A percentile compares a stretch with the other conserved stretches of the same genome.
These are phyloP conservation scores for Claviceps digitariae DNA, from an alignment of 2,329 filamentous ascomycete species.

Conservation along the genomic window DNA sequence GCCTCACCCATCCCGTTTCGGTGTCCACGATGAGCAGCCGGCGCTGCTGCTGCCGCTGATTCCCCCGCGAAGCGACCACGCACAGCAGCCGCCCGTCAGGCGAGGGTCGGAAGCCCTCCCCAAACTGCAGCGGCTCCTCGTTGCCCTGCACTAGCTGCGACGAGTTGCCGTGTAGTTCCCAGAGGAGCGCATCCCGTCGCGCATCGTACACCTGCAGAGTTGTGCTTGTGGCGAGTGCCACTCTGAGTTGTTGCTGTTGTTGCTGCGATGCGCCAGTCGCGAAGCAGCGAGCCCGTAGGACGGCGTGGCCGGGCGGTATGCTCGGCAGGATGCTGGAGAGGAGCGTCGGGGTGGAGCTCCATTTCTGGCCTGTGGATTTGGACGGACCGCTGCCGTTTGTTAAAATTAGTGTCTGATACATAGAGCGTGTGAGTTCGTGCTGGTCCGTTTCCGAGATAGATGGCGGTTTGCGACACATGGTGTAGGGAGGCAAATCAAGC, in stretches of 20 bases:
- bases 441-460: not conserved
- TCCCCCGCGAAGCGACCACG: constrained; percentile 1
- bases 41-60: not conserved
- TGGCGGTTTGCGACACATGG: not conserved
- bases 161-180: constrained; percentile 6
- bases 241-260: not conserved
- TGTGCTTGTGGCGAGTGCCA: constrained; percentile 1
- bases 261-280: not conserved
- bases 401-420: not conserved
- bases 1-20: constrained; percentile 4
- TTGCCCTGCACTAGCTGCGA: constrained; percentile 4
- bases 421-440: too few species aligned
- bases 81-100: constrained; percentile 4
- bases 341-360: not conserved
- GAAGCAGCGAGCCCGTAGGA: constrained; percentile 3
- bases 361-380: not conserved
- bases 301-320: not conserved
- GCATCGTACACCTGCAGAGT: constrained; percentile 4
- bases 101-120: constrained; percentile 3
- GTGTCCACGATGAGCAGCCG: constrained; percentile 2
- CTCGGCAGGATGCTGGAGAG: constrained; percentile 2
- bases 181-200: constrained; percentile 2
- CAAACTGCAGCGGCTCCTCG: constrained; percentile 3
- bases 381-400: not conserved
- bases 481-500: too few species aligned